Evolutionary conservation across 148 eudicot genomes (phyloP).

Genomic region (Cornus controversa): DNA sequence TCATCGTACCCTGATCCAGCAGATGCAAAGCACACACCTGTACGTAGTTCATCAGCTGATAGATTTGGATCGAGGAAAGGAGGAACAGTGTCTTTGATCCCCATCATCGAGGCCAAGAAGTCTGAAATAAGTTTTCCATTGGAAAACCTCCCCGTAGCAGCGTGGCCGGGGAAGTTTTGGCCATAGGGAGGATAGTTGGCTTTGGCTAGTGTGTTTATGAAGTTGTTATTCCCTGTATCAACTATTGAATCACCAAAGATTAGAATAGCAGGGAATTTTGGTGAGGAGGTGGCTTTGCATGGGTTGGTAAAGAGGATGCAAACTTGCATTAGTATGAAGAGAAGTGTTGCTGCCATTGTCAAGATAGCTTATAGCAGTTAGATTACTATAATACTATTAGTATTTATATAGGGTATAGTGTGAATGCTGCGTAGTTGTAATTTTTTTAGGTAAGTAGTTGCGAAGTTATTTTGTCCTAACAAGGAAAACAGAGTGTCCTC

Average conservation of each 20-base stretch:
- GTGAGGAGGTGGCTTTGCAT: not conserved
- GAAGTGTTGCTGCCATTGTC: not conserved
- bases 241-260: slow-evolving; percentile 55
- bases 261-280: slow-evolving; percentile 44
- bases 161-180: slow-evolving; percentile 33
- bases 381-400: too few species aligned
- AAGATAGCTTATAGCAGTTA: too few species aligned
- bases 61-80: slow-evolving; percentile 32
- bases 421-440: too few species aligned
- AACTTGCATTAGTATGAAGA: not conserved
- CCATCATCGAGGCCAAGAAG: slow-evolving; percentile 21
- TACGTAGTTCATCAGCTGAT: slow-evolving; percentile 26
- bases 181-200: slow-evolving; percentile 62
- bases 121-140: slow-evolving; percentile 37
- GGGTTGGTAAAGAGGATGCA: not conserved
- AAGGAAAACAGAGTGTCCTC: too few species aligned
- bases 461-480: too few species aligned
- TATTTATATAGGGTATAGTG: too few species aligned
- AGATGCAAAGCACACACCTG: slow-evolving; percentile 50
- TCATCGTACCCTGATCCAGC: slow-evolving; percentile 47
- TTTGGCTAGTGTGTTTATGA: slow-evolving; percentile 23
- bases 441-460: too few species aligned
- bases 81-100: slow-evolving; percentile 40
- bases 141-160: slow-evolving; percentile 57
- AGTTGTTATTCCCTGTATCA: slow-evolving; percentile 56